Evolutionary conservation across 2,329 filamentous ascomycete species (phyloP).

Genomic region (Penicillium sp.): DNA sequence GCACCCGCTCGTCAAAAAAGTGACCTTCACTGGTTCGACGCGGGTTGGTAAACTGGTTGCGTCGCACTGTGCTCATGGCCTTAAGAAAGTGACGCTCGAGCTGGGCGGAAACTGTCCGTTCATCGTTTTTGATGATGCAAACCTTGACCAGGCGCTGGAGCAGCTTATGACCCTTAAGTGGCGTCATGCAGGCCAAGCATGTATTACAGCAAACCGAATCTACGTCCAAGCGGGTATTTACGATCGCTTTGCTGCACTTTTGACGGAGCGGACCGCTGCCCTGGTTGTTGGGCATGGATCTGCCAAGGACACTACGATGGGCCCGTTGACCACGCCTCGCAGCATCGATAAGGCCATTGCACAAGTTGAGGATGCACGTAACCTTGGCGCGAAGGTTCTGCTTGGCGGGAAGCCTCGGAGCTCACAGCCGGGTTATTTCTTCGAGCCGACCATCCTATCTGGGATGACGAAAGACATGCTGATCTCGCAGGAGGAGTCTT

Average conservation of each 20-base stretch:
- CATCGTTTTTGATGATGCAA: constrained; percentile 64
- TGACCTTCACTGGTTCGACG: constrained; percentile 61
- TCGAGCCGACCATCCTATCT: constrained; percentile 66
- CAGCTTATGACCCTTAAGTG: constrained; percentile 44
- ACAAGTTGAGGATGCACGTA: constrained; percentile 66
- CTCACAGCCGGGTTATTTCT: constrained; percentile 65
- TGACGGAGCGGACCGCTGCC: constrained; percentile 52
- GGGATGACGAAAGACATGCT: constrained; percentile 60
- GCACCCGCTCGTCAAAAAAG: constrained; percentile 61
- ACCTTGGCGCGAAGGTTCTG: constrained; percentile 63
- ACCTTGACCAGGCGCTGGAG: constrained; percentile 51
- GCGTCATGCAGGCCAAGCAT: constrained; percentile 47
- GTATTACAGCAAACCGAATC: constrained; percentile 47
- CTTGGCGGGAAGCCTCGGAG: constrained; percentile 54
- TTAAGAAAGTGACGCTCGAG: constrained; percentile 66
- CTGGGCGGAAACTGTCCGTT: constrained; percentile 67
- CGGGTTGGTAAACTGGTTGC: constrained; percentile 64
- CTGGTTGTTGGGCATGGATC: constrained; percentile 63
- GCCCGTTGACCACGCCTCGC: constrained; percentile 59
- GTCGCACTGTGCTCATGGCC: constrained; percentile 57
- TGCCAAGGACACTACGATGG: constrained; percentile 57
- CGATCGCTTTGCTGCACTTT: constrained; percentile 56
- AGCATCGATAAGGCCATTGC: constrained; percentile 55
- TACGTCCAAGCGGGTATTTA: constrained; percentile 46
- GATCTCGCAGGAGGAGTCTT: constrained; percentile 61